Percentiles rank a stretch among this genome's conserved stretches.
phyloP scores from a whole-genome alignment of 305 asterid species.

The Fraxinus nigra region DNA sequence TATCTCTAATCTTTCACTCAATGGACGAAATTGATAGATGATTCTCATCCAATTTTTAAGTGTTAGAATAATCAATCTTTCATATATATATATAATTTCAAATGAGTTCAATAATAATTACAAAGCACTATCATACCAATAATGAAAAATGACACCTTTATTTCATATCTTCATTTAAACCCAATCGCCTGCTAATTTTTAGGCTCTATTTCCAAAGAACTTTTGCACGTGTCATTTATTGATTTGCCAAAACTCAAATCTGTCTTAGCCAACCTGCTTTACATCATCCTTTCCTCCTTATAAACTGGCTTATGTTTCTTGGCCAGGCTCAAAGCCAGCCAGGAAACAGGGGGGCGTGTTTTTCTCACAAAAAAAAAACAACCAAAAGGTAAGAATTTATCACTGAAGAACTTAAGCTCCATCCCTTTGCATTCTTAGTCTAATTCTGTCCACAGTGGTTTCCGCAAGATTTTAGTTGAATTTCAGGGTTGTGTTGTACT shows the following conservation, averaged over 20 bases:
- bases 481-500: not conserved
- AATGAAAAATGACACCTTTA: not conserved
- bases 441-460: not conserved
- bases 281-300: not conserved
- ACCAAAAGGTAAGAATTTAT: not conserved
- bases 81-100: too few species aligned
- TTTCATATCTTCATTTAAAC: not conserved
- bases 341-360: not conserved
- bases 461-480: not conserved
- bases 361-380: not conserved
- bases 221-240: not conserved
- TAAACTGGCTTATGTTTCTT: not conserved
- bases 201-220: not conserved
- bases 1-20: too few species aligned
- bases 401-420: not conserved
- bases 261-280: constrained; percentile 15
- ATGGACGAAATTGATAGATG: not conserved
- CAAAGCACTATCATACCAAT: too few species aligned
- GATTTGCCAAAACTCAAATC: constrained; percentile 31
- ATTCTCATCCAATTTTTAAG: too few species aligned
- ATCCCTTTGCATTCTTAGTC: not conserved
- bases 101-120: too few species aligned
- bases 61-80: too few species aligned
- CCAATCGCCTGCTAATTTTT: not conserved
- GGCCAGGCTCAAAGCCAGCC: too few species aligned